phyloP scores from a whole-genome alignment of 768 basidiomycete genomes.

The Boletus subparvulus region DNA sequence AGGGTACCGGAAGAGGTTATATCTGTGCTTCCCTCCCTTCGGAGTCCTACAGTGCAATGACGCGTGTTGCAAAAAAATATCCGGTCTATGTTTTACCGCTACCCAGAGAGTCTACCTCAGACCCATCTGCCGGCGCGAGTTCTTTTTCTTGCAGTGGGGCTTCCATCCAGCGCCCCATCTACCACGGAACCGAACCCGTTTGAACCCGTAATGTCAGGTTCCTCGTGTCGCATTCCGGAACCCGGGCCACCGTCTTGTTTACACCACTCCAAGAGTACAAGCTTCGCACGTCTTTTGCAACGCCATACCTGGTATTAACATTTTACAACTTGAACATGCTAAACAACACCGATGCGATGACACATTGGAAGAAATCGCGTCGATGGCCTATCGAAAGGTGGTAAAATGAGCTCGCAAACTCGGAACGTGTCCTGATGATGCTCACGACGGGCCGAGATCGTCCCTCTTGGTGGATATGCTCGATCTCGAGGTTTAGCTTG shows the following conservation, averaged over 20 bases:
- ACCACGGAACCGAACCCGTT: slow-evolving; percentile 46
- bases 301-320: slow-evolving; percentile 87
- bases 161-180: slow-evolving; percentile 69
- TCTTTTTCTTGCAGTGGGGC: slow-evolving; percentile 88
- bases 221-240: slow-evolving; percentile 43
- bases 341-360: too few species aligned
- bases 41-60: slow-evolving; percentile 71
- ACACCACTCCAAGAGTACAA: slow-evolving; percentile 96
- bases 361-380: too few species aligned
- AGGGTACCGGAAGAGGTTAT: slow-evolving; percentile 79
- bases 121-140: slow-evolving; percentile 49
- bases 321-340: slow-evolving; percentile 53
- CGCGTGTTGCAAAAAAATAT: slow-evolving; percentile 58
- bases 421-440: too few species aligned
- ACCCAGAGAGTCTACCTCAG: slow-evolving; percentile 44
- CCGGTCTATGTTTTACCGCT: slow-evolving; percentile 83
- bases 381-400: too few species aligned
- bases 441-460: too few species aligned
- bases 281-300: slow-evolving; percentile 76
- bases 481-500: too few species aligned
- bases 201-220: slow-evolving; percentile 29
- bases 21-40: slow-evolving; percentile 82
- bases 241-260: slow-evolving; percentile 77
- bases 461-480: too few species aligned
- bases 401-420: too few species aligned